These are phyloP conservation scores for Cairneyella variabilis DNA, from an alignment of 495 filamentous ascomycete genomes.

Conservation along the genomic window DNA sequence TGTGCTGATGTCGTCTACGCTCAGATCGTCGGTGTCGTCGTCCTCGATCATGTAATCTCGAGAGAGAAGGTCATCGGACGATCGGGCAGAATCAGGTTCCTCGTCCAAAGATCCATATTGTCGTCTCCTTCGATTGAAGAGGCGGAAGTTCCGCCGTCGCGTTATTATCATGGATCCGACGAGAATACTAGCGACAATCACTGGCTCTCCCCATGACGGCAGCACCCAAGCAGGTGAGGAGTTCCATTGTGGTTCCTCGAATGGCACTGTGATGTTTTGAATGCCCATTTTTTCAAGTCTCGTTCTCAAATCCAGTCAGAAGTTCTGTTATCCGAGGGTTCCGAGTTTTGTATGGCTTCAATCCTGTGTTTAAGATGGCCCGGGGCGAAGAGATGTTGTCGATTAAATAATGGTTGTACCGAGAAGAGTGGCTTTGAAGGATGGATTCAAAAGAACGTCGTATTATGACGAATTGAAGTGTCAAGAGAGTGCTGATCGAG, in stretches of 20 bases:
- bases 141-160: constrained; percentile 43
- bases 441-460: no score
- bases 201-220: constrained; percentile 54
- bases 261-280: constrained; percentile 20
- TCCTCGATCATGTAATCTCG: constrained; percentile 27
- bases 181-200: constrained; percentile 58
- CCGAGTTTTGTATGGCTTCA: no score
- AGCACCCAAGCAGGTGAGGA: constrained; percentile 44
- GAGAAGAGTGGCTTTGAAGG: no score
- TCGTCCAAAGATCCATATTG: constrained; percentile 35
- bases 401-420: no score
- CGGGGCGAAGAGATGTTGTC: no score
- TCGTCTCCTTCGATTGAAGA: constrained; percentile 35
- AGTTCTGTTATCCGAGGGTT: no score
- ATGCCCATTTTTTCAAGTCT: neutral
- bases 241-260: constrained; percentile 31
- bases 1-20: constrained; percentile 20
- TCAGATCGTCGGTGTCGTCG: constrained; percentile 11
- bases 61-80: constrained; percentile 37
- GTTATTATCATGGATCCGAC: constrained; percentile 53
- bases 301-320: no score
- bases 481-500: no score
- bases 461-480: no score
- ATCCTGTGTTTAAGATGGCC: no score
- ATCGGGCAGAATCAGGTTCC: constrained; percentile 31